Evolutionary conservation across 2,329 filamentous ascomycete species (phyloP).

Genomic region (Fusarium abutilonis): DNA sequence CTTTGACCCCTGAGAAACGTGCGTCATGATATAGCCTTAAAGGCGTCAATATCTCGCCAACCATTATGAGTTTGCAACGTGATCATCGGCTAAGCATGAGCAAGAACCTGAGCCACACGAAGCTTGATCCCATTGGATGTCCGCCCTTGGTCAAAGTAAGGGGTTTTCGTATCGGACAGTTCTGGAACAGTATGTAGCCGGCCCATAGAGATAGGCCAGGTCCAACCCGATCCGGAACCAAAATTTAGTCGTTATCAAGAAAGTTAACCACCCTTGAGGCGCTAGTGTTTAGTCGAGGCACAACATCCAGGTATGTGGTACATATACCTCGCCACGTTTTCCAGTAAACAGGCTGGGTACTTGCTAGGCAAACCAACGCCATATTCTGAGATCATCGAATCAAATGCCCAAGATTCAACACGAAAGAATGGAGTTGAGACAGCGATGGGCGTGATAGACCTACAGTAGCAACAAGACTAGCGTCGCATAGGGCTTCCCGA

Average conservation of each 20-base stretch:
- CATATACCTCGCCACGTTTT: conserved; percentile 1
- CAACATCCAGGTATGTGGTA: conserved; percentile 3
- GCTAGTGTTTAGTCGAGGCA: conserved; percentile 7
- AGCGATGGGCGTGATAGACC: not conserved
- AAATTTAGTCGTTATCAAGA: not conserved
- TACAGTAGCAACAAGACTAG: not conserved
- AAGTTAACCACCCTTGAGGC: conserved; percentile 1
- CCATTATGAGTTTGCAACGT: not conserved
- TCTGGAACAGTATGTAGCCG: not conserved
- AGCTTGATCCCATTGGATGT: not conserved
- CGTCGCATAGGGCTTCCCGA: conserved; percentile 8
- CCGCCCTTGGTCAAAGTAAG: too few relatives aligned
- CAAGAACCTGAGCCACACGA: not conserved
- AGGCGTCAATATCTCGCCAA: not conserved
- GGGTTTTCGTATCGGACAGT: not conserved
- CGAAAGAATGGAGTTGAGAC: not conserved
- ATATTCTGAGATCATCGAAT: not conserved
- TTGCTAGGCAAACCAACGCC: not conserved
- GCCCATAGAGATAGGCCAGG: conserved; percentile 1
- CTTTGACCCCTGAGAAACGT: not conserved
- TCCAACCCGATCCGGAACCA: conserved; percentile 15
- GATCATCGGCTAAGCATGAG: not conserved
- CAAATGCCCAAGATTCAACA: not conserved
- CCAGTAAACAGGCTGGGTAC: not conserved
- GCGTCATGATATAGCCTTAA: conserved; percentile 1